phyloP scores from a whole-genome alignment of 1,139 yeast species.

The Geotrichum bryndzae region DNA sequence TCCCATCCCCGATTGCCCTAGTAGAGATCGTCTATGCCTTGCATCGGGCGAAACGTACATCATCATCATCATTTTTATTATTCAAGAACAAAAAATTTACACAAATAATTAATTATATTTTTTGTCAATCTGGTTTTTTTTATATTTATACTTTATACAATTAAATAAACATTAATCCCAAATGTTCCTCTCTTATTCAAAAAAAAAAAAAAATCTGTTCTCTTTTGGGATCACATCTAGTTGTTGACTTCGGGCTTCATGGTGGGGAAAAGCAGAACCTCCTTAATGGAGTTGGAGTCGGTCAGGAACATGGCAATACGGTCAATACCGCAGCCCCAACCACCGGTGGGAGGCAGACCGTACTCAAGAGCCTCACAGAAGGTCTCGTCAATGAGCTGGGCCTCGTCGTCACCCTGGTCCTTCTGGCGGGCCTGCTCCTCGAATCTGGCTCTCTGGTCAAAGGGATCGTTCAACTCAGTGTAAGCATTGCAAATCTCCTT shows the following conservation, averaged over 20 bases:
- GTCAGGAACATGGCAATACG: conserved; percentile 97
- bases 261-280: conserved; percentile 95
- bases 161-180: too few species aligned
- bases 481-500: conserved; percentile 98
- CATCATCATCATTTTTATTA: too few species aligned
- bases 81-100: too few species aligned
- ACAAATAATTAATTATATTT: too few species aligned
- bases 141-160: too few species aligned
- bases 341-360: conserved; percentile 99
- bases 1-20: too few species aligned
- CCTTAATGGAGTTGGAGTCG: conserved; percentile 94
- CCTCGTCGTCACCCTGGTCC: conserved; percentile 98
- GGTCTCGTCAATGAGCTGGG: conserved; percentile 91
- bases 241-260: conserved; percentile 73
- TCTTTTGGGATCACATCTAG: conserved; percentile 14
- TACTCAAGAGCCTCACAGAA: conserved; percentile 97
- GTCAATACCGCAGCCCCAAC: conserved; percentile 99
- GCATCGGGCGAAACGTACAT: too few species aligned
- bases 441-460: conserved; percentile 93
- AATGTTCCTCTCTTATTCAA: too few species aligned
- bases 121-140: too few species aligned
- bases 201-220: neutral
- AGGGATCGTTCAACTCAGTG: conserved; percentile 98
- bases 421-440: conserved; percentile 99
- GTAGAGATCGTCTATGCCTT: too few species aligned